Conservation (phyloP, 106 monocot species). For the Dendrobium officinale region DNA sequence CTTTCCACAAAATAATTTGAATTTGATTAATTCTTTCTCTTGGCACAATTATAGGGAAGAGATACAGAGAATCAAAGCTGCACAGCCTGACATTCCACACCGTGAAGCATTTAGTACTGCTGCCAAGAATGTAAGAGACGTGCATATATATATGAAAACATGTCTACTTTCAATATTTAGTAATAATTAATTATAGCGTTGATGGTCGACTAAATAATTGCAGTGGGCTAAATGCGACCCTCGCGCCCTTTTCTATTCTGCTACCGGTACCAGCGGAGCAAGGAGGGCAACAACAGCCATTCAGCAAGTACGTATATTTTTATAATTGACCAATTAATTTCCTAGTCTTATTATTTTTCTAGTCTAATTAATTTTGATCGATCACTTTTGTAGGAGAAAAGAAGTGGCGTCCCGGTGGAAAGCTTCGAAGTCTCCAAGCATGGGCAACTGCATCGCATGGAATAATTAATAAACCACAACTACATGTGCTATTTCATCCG, state of each 20-base stretch:
- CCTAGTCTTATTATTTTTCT: neutral
- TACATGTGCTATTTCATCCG: neutral
- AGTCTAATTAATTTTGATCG: too few species aligned
- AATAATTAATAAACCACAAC: neutral
- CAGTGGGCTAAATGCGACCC: conserved; percentile 27
- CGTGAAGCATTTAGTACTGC: conserved; percentile 23
- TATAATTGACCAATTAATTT: neutral
- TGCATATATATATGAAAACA: neutral
- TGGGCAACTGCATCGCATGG: neutral
- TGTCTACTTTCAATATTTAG: neutral
- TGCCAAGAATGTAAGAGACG: conserved; percentile 22
- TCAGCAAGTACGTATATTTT: conserved; percentile 28
- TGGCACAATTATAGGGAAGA: conserved; percentile 17
- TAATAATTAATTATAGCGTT: neutral
- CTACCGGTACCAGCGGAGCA: conserved; percentile 18
- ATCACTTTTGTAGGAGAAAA: conserved; percentile 7
- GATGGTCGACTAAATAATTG: neutral
- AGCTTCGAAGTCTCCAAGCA: conserved; percentile 3
- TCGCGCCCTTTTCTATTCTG: conserved; percentile 8
- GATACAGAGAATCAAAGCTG: conserved; percentile 27
- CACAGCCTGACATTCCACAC: conserved; percentile 23
- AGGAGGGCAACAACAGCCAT: conserved; percentile 12
- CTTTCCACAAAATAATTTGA: neutral
- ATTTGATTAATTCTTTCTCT: neutral
- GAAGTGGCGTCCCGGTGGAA: neutral